These are phyloP conservation scores for Pythium apleroticum DNA, from an alignment of 352 stramenopile species.

Conservation along the genomic window DNA sequence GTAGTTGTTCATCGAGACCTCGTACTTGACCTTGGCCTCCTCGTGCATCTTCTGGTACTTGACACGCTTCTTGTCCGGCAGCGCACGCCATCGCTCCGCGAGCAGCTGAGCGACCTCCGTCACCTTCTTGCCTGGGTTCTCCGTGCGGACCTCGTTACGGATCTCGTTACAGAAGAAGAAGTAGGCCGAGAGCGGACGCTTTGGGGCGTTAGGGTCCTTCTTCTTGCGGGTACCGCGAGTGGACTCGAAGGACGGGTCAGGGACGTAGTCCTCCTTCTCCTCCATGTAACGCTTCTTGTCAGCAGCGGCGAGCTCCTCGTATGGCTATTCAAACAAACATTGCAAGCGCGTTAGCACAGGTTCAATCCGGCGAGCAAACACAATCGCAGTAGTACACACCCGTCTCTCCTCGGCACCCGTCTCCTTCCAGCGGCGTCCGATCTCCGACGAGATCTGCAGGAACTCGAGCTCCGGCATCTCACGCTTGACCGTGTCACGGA, in stretches of 20 bases:
- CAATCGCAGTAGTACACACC: conserved; percentile 28
- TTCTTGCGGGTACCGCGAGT: conserved; percentile 73
- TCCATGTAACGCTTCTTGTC: conserved; percentile 88
- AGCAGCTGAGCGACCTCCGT: conserved; percentile 89
- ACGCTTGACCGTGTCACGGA: conserved; percentile 86
- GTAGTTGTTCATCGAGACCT: conserved; percentile 90
- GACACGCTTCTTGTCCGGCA: conserved; percentile 91
- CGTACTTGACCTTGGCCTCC: conserved; percentile 86
- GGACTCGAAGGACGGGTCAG: conserved; percentile 77
- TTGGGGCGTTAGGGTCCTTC: conserved; percentile 93
- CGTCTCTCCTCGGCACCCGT: conserved; percentile 62
- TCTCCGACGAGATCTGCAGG: conserved; percentile 85
- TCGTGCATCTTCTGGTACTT: conserved; percentile 89
- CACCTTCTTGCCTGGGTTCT: conserved; percentile 95
- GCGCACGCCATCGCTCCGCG: conserved; percentile 81
- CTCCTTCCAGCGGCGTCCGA: conserved; percentile 82
- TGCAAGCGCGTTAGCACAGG: background rate
- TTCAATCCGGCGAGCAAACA: background rate
- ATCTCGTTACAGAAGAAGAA: conserved; percentile 96
- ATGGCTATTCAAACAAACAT: conserved; percentile 46
- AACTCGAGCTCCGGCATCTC: conserved; percentile 87
- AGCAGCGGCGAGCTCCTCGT: conserved; percentile 78
- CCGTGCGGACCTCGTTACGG: conserved; percentile 84
- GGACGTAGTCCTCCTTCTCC: conserved; percentile 89
- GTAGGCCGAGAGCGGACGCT: conserved; percentile 93